Conservation (phyloP, 257 asterid genomes). For the Ilex aquifolium region DNA sequence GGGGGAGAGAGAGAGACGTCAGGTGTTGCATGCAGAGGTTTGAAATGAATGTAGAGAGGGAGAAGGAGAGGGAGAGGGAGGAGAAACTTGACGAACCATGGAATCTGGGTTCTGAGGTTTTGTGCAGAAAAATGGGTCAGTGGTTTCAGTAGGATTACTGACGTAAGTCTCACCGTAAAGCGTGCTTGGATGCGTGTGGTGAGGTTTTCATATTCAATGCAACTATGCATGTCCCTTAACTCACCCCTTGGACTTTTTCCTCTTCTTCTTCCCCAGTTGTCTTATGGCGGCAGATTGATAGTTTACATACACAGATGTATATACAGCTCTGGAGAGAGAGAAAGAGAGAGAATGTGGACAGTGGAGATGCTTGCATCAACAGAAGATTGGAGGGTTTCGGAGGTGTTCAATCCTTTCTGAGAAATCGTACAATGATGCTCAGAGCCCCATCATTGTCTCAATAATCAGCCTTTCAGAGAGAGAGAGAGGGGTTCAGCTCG, state of each 20-base stretch:
- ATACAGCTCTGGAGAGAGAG: background rate
- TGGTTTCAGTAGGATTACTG: slow-evolving; percentile 14
- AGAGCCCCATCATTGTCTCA: slow-evolving; percentile 69
- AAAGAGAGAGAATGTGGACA: background rate
- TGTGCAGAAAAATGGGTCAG: slow-evolving; percentile 16
- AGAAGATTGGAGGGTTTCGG: slow-evolving; percentile 17
- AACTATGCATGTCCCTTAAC: background rate
- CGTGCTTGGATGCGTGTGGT: slow-evolving; percentile 56
- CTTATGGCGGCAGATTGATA: slow-evolving; percentile 10
- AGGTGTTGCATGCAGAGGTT: slow-evolving; percentile 3
- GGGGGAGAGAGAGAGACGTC: background rate
- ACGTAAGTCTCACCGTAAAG: slow-evolving; percentile 31
- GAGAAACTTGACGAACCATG: slow-evolving; percentile 12
- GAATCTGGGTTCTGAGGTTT: slow-evolving; percentile 22
- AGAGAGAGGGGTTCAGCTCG: background rate
- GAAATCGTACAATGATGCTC: slow-evolving; percentile 26
- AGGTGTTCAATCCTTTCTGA: slow-evolving; percentile 19
- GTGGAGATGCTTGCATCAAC: slow-evolving; percentile 15
- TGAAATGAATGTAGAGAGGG: slow-evolving; percentile 1
- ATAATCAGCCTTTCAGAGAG: slow-evolving; percentile 45
- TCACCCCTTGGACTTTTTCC: slow-evolving; percentile 14
- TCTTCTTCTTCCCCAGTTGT: background rate
- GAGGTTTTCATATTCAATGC: slow-evolving; percentile 18
- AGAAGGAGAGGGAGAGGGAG: background rate
- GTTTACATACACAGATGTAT: background rate